Evolutionary conservation across 371 early-diverging fungal genomes (phyloP), one percentile per base, ranked within the genome.

Genomic region (Umbelopsis sp.): DNA sequence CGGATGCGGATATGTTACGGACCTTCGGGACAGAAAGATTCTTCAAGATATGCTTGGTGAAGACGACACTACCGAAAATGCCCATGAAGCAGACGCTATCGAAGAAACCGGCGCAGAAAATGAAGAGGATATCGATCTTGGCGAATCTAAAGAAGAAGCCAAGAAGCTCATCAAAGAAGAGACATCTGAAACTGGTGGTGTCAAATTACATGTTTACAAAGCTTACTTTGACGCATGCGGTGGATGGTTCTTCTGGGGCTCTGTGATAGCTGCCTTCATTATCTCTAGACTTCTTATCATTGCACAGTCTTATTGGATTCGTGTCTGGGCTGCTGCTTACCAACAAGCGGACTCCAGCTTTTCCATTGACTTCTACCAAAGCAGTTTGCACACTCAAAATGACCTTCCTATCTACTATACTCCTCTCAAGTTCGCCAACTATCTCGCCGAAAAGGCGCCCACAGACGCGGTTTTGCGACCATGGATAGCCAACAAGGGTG

Each of bases 181-280:
- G 67, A 50, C 69, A 32, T 69, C 75, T 18, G 72, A 75, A 65
- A 48, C 83, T 20, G 94, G 94, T 4, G 72, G 82, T 24, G 89
- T 94, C 11, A 76, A 86, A 6, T 76, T 81, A 70, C 66, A 81
- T 18, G 86, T 90, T 12, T 92, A 94, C 69, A 66, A 68, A 44
- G 79, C 80, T 4, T 93, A 92, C 65, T 80, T 92, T 24, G 64
- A 69, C 20, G 91, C 92, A 0, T 84, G 88, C 48, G 93, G 93
- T 64, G 92, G 93, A 0, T 80, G 73, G 74, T 37, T 73, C 4
- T 89, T 82, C 74, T 88, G 88, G 83, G 37, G 74, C 3, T 63
- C 80, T 20, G 37, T 86, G 5, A 66, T 83, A 0, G 37, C 82
- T 18, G 63, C 85, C n/a, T 82, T 87, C 63, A 65, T 86, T 29